Percentiles rank a stretch among this genome's conserved stretches.
Conservation (phyloP, 768 basidiomycete species). For the Harrya chromipes region DNA sequence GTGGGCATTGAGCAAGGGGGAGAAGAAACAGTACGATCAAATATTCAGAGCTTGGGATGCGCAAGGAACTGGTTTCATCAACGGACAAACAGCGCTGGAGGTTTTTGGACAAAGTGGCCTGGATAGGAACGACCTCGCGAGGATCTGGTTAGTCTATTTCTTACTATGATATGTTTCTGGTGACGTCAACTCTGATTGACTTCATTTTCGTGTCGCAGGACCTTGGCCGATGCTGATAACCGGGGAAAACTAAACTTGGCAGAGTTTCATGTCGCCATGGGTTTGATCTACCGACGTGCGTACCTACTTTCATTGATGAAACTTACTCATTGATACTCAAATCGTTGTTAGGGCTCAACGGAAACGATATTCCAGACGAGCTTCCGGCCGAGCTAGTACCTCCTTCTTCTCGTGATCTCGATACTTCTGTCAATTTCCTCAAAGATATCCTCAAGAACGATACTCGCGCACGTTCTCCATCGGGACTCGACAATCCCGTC, state of each 20-base stretch:
- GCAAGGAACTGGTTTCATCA: slow-evolving; percentile 77
- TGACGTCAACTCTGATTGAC: not conserved
- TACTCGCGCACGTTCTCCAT: slow-evolving; percentile 66
- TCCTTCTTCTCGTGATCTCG: slow-evolving; percentile 87
- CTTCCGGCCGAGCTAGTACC: slow-evolving; percentile 90
- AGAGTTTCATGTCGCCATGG: slow-evolving; percentile 99
- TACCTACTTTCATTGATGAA: slow-evolving; percentile 16
- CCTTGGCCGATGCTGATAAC: slow-evolving; percentile 88
- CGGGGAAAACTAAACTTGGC: slow-evolving; percentile 93
- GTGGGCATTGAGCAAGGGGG: slow-evolving; percentile 83
- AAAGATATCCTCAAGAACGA: slow-evolving; percentile 88
- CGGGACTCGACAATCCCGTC: slow-evolving; percentile 47
- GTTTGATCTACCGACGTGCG: slow-evolving; percentile 92
- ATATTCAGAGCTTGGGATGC: slow-evolving; percentile 98
- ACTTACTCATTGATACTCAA: not conserved
- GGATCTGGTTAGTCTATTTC: slow-evolving; percentile 71
- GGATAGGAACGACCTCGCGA: slow-evolving; percentile 83
- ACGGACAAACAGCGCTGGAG: slow-evolving; percentile 78
- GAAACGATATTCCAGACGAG: slow-evolving; percentile 82
- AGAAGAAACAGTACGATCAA: slow-evolving; percentile 95
- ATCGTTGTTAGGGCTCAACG: slow-evolving; percentile 71
- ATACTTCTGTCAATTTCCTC: slow-evolving; percentile 84
- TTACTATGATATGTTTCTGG: not conserved
- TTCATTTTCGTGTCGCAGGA: slow-evolving; percentile 47
- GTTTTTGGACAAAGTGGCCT: slow-evolving; percentile 95